Evolutionary conservation across 768 basidiomycete species (phyloP).

Genomic region (Xerocomellus amylosporus): DNA sequence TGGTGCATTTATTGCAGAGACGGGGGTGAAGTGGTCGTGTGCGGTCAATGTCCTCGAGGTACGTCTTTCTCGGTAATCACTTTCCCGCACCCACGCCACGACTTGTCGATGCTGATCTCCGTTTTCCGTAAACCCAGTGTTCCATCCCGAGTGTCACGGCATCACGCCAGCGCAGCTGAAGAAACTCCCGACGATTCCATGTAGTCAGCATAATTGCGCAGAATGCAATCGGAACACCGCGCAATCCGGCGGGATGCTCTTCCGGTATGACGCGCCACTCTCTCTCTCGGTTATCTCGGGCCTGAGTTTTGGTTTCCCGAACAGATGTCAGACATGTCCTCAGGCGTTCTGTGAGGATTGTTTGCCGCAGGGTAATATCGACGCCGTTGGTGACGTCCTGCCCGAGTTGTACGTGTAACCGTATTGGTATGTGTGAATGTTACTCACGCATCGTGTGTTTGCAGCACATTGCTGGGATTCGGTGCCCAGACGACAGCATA

Average conservation of each 20-base stretch:
- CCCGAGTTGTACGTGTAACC: slow-evolving; percentile 53
- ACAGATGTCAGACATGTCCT: slow-evolving; percentile 58
- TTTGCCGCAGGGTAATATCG: slow-evolving; percentile 47
- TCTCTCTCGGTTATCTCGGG: neutral
- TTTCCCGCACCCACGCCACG: slow-evolving; percentile 2
- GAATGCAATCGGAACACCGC: slow-evolving; percentile 42
- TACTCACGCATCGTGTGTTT: slow-evolving; percentile 10
- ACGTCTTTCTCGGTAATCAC: slow-evolving; percentile 6
- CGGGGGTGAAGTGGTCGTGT: slow-evolving; percentile 52
- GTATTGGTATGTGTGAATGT: neutral
- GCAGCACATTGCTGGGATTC: slow-evolving; percentile 42
- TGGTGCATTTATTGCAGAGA: slow-evolving; percentile 60
- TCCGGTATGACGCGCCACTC: slow-evolving; percentile 38
- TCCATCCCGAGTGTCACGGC: slow-evolving; percentile 51
- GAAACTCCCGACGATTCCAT: slow-evolving; percentile 30
- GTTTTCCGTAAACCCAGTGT: slow-evolving; percentile 37
- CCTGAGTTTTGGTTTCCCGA: neutral
- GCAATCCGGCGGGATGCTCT: slow-evolving; percentile 56
- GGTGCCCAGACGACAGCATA: slow-evolving; percentile 38
- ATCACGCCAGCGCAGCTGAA: slow-evolving; percentile 32
- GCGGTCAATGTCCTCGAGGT: slow-evolving; percentile 55
- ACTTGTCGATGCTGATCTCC: neutral
- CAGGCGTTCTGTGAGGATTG: slow-evolving; percentile 63
- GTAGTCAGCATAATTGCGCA: slow-evolving; percentile 51
- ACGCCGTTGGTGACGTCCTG: slow-evolving; percentile 50